A percentile compares a stretch with the other conserved stretches of the same genome.
Evolutionary conservation across 768 basidiomycete genomes (phyloP).

Genomic region (Mycena sanguinolenta): DNA sequence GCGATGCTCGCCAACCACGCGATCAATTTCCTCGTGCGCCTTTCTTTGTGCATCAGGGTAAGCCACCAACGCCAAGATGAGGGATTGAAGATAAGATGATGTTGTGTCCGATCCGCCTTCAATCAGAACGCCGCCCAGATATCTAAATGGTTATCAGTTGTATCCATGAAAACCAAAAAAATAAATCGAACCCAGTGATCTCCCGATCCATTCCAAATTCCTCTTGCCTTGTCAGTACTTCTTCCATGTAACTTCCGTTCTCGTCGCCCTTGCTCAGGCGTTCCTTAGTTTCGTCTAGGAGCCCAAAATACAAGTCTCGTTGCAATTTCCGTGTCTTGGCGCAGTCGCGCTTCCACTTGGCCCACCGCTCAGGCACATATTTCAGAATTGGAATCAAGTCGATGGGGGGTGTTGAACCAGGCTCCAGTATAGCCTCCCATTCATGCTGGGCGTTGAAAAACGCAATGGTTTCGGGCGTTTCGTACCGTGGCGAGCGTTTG

Average conservation of each 20-base stretch:
- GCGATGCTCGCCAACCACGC: conserved; percentile 42
- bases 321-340: conserved; percentile 41
- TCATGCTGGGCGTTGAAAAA: conserved; percentile 45
- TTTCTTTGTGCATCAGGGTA: conserved; percentile 45
- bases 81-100: conserved; percentile 40
- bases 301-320: conserved; percentile 44
- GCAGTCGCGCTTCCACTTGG: conserved; percentile 48
- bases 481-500: conserved; percentile 45
- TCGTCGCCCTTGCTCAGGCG: conserved; percentile 42
- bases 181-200: conserved; percentile 23
- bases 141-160: conserved; percentile 31
- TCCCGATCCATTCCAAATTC: conserved; percentile 24
- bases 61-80: conserved; percentile 42
- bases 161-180: conserved; percentile 15
- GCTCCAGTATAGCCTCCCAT: conserved; percentile 46
- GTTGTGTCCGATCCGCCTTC: conserved; percentile 50
- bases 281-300: conserved; percentile 44
- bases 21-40: conserved; percentile 46
- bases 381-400: conserved; percentile 50
- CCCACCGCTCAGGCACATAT: conserved; percentile 51
- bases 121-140: conserved; percentile 47
- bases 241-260: conserved; percentile 51
- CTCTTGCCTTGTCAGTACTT: conserved; percentile 38
- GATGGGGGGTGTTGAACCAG: conserved; percentile 51
- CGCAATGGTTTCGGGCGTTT: conserved; percentile 40